These are phyloP conservation scores for Helicostylum pulchrum DNA, from an alignment of 192 early-diverging fungal species.

Conservation along the genomic window DNA sequence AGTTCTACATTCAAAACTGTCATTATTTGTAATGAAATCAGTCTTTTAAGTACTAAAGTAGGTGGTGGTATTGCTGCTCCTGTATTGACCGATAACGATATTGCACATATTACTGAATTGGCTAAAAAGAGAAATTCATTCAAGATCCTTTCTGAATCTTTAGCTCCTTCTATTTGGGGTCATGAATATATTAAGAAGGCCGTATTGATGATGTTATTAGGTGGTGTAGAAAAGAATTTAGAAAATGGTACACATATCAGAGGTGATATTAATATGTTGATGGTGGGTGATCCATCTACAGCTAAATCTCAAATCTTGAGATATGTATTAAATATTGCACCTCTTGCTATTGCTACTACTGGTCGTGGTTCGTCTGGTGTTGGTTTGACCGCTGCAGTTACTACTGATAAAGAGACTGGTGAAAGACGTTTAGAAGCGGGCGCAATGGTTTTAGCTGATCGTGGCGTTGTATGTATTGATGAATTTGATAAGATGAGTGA, in stretches of 20 bases:
- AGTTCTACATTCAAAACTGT: constrained; percentile 90
- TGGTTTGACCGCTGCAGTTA: constrained; percentile 96
- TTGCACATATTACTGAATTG: constrained; percentile 80
- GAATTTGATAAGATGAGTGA: constrained; percentile 99
- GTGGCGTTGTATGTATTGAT: constrained; percentile 98
- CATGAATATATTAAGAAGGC: constrained; percentile 97
- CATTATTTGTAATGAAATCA: constrained; percentile 84
- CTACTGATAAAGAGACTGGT: constrained; percentile 91
- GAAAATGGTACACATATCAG: constrained; percentile 93
- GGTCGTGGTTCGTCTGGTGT: constrained; percentile 96
- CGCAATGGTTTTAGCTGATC: constrained; percentile 97
- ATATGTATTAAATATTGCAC: constrained; percentile 94
- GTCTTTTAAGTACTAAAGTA: constrained; percentile 63
- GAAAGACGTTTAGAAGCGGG: constrained; percentile 93
- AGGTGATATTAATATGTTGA: constrained; percentile 96
- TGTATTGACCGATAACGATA: constrained; percentile 78
- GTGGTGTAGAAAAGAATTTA: constrained; percentile 92
- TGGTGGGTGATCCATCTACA: constrained; percentile 98
- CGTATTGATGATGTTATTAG: constrained; percentile 82
- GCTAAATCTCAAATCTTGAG: constrained; percentile 98
- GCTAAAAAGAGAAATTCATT: constrained; percentile 68
- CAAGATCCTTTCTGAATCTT: constrained; percentile 76
- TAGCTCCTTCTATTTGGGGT: constrained; percentile 89
- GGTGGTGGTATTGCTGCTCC: constrained; percentile 73
- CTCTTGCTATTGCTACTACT: constrained; percentile 94